phyloP scores from a whole-genome alignment of 2,329 filamentous ascomycete genomes.

The Intubia oerlemansii region DNA sequence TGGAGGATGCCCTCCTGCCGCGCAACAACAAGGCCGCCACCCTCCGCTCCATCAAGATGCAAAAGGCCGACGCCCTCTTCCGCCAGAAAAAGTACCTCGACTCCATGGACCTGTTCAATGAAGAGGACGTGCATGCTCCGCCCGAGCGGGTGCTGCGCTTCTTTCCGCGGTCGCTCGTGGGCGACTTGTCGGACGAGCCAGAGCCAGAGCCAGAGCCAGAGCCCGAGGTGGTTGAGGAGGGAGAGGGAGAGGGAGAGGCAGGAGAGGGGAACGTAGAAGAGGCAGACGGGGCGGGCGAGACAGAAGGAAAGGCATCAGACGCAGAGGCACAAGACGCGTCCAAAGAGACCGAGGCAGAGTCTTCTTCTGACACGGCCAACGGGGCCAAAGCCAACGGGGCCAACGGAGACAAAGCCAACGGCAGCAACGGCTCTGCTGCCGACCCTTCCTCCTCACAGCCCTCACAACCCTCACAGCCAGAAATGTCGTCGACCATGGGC shows the following conservation, averaged over 20 bases:
- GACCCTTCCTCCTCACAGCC: no score
- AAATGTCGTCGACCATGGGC: no score
- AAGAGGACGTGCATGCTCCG: conserved; percentile 68
- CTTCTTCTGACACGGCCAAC: no score
- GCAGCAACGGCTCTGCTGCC: no score
- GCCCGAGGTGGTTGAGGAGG: conserved; percentile 18
- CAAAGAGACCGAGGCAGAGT: no score
- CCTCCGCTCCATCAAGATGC: conserved; percentile 70
- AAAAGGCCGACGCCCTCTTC: conserved; percentile 76
- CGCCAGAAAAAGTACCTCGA: conserved; percentile 63
- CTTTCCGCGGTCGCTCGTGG: conserved; percentile 68
- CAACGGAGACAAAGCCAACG: no score
- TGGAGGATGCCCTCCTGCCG: conserved; percentile 73
- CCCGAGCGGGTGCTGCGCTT: conserved; percentile 72
- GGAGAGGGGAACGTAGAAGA: conserved; percentile 8
- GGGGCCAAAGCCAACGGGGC: no score
- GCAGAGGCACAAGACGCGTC: no score
- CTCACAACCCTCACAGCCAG: no score
- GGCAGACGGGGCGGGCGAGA: conserved; percentile 4
- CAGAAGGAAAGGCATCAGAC: no score
- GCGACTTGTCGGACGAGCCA: conserved; percentile 44
- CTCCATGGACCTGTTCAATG: conserved; percentile 70
- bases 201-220: neutral
- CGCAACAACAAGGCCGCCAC: conserved; percentile 63
- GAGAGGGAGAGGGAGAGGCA: conserved; percentile 11